These are phyloP conservation scores for Cyclospora cayetanensis DNA, from an alignment of 169 alveolate species.

Conservation along the genomic window DNA sequence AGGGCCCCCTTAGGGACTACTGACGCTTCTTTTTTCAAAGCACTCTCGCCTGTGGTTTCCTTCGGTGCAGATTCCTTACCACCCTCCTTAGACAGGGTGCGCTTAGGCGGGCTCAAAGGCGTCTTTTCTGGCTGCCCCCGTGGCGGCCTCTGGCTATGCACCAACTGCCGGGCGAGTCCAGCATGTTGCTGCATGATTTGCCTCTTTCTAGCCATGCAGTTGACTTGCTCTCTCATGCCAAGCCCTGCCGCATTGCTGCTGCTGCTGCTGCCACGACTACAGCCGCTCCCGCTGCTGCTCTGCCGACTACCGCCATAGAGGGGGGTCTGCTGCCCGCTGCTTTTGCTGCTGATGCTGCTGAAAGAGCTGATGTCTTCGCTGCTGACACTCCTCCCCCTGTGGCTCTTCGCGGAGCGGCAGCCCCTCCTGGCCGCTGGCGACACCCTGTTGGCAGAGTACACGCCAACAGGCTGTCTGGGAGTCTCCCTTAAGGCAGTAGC, in stretches of 20 bases:
- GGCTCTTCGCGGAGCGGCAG: neutral
- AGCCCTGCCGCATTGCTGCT: neutral
- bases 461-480: neutral
- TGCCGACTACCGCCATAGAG: neutral
- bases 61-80: no score
- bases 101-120: neutral
- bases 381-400: neutral
- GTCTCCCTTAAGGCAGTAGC: neutral
- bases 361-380: neutral
- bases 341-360: neutral
- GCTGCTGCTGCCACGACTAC: conserved; percentile 32
- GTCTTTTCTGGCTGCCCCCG: neutral
- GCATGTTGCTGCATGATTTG: neutral
- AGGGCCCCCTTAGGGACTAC: neutral
- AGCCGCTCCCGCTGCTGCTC: conserved; percentile 12
- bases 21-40: neutral
- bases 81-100: neutral
- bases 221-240: neutral
- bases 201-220: neutral
- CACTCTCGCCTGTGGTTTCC: neutral
- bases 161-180: neutral
- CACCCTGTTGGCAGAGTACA: neutral
- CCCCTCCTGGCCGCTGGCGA: neutral
- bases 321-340: neutral
- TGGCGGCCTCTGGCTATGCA: neutral